These are phyloP conservation scores for Pleomassaria siparia DNA, from an alignment of 2,329 filamentous ascomycete species.

Conservation along the genomic window DNA sequence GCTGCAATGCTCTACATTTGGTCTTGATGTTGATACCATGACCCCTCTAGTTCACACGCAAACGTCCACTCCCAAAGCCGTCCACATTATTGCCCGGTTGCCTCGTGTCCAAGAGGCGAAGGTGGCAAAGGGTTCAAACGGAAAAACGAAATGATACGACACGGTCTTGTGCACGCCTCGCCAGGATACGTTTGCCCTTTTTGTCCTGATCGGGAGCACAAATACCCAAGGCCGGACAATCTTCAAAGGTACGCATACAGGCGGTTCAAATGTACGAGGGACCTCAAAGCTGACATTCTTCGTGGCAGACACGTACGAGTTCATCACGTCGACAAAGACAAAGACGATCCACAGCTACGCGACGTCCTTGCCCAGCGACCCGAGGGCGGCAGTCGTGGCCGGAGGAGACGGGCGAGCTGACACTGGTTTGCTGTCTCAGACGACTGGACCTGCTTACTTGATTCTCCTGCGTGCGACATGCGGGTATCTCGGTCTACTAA, in stretches of 20 bases:
- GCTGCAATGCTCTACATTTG: not conserved
- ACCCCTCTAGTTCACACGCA: conserved; percentile 62
- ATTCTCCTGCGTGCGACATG: not conserved
- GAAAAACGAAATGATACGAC: conserved; percentile 72
- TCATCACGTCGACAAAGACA: conserved; percentile 86
- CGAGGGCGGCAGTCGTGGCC: conserved; percentile 79
- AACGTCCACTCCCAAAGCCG: conserved; percentile 65
- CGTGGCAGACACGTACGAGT: conserved; percentile 78
- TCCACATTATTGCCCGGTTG: conserved; percentile 65
- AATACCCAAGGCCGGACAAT: conserved; percentile 93
- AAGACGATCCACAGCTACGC: conserved; percentile 78
- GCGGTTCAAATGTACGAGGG: not conserved
- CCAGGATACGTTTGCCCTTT: conserved; percentile 97
- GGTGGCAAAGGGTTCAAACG: conserved; percentile 69
- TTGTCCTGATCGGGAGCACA: conserved; percentile 89
- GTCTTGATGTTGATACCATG: not conserved
- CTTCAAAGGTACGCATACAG: conserved; percentile 71
- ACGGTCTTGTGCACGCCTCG: conserved; percentile 87
- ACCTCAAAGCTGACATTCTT: not conserved
- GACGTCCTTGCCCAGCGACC: conserved; percentile 84
- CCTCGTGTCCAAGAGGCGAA: conserved; percentile 58
- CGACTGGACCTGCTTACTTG: not conserved
- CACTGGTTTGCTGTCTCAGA: not conserved
- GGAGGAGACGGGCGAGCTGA: conserved; percentile 64
- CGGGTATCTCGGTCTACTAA: not conserved